Conservation (phyloP, 2,329 filamentous ascomycete species). For the Sclerotinia nivalis region DNA sequence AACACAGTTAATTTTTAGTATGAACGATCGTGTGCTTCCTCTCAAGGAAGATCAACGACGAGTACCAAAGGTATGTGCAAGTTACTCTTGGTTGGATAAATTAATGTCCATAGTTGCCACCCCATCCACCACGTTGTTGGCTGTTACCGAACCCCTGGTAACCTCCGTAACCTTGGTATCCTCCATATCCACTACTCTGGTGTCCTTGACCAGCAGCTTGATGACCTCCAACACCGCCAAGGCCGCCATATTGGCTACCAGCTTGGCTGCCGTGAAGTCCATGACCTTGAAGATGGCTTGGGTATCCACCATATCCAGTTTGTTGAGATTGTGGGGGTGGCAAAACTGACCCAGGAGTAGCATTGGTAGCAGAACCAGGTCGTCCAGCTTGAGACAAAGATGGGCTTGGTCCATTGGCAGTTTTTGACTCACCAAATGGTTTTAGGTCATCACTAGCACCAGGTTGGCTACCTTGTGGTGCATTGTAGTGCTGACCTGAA, state of each 20-base stretch:
- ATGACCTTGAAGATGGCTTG: slow-evolving; percentile 42
- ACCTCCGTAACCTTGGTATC: slow-evolving; percentile 48
- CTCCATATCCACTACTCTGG: slow-evolving; percentile 46
- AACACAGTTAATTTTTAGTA: slow-evolving; percentile 21
- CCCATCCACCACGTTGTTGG: slow-evolving; percentile 50
- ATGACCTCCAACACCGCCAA: slow-evolving; percentile 52
- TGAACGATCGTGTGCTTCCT: slow-evolving; percentile 9
- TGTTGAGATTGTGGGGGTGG: slow-evolving; percentile 42
- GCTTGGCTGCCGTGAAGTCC: slow-evolving; percentile 41
- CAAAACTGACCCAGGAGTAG: slow-evolving; percentile 39
- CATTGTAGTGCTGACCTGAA: slow-evolving; percentile 41
- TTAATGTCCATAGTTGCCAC: slow-evolving; percentile 46
- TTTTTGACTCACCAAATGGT: slow-evolving; percentile 43
- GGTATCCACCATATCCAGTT: slow-evolving; percentile 42
- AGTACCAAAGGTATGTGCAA: slow-evolving; percentile 20
- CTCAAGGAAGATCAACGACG: neutral
- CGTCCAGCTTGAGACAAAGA: slow-evolving; percentile 42
- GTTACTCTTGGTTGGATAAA: slow-evolving; percentile 13
- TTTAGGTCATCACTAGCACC: slow-evolving; percentile 42
- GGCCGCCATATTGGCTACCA: slow-evolving; percentile 42
- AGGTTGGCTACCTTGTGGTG: slow-evolving; percentile 39
- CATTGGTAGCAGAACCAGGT: slow-evolving; percentile 43
- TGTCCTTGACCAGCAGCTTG: slow-evolving; percentile 47
- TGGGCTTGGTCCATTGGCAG: slow-evolving; percentile 42
- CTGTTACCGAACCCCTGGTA: slow-evolving; percentile 43